A percentile compares a stretch with the other conserved stretches of the same genome.
phyloP scores from a whole-genome alignment of 345 rosid genomes.

The Citrus unshiu region DNA sequence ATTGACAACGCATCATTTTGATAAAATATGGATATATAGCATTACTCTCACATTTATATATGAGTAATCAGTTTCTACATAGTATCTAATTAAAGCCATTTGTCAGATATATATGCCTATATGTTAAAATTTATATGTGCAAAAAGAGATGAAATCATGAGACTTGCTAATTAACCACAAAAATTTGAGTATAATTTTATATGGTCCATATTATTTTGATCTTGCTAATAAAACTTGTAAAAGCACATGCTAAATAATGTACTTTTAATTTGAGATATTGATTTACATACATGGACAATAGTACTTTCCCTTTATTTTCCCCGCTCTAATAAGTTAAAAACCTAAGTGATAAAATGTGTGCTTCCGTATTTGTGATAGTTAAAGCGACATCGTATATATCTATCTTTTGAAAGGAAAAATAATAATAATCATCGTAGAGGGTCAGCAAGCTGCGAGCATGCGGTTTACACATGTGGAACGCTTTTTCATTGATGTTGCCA shows the following conservation, averaged over 20 bases:
- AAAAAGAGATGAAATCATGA: not conserved
- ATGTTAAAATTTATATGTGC: not conserved
- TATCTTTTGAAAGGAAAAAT: not conserved
- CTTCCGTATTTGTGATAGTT: not conserved
- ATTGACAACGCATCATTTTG: too few relatives aligned
- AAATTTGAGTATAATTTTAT: not conserved
- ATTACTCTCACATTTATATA: too few relatives aligned
- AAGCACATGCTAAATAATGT: too few relatives aligned
- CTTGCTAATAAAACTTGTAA: not conserved
- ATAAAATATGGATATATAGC: too few relatives aligned
- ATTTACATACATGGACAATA: not conserved
- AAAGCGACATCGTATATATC: slow-evolving; percentile 7
- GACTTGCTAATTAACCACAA: not conserved
- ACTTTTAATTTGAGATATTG: not conserved
- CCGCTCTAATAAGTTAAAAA: too few relatives aligned
- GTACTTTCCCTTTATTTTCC: not conserved
- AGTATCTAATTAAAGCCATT: too few relatives aligned
- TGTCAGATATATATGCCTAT: too few relatives aligned
- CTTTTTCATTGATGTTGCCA: slow-evolving; percentile 13
- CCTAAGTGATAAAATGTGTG: not conserved
- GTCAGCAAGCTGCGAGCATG: not conserved
- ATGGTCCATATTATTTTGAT: not conserved
- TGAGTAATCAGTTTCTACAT: too few relatives aligned
- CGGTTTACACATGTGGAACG: not conserved
- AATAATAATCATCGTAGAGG: not conserved